phyloP scores from a whole-genome alignment of 176 grass and related monocot species.

The Musa beccarii region DNA sequence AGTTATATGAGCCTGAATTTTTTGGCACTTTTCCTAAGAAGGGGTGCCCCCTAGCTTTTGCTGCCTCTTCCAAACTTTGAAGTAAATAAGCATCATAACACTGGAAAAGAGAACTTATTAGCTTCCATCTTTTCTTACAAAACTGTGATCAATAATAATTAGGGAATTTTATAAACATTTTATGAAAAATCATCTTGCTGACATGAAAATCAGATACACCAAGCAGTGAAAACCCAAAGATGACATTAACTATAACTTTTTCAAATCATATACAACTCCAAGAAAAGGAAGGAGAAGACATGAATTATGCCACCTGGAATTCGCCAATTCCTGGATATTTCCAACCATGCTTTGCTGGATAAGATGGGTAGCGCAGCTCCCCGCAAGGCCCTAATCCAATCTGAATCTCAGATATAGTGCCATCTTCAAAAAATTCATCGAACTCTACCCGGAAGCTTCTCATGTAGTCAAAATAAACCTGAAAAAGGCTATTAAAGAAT shows the following conservation, averaged over 20 bases:
- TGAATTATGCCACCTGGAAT: constrained; percentile 57
- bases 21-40: constrained; percentile 59
- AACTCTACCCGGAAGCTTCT: constrained; percentile 86
- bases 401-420: constrained; percentile 71
- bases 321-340: constrained; percentile 87
- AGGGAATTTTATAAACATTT: not conserved
- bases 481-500: constrained; percentile 3
- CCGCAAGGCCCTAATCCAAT: constrained; percentile 87
- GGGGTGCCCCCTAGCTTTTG: constrained; percentile 53
- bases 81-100: constrained; percentile 74
- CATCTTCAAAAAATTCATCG: constrained; percentile 73
- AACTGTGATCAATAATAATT: not conserved
- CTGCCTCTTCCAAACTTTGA: constrained; percentile 61
- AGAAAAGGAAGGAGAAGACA: not conserved
- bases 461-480: constrained; percentile 99
- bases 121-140: not conserved
- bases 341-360: constrained; percentile 74
- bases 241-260: not conserved
- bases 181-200: not conserved
- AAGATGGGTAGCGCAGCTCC: constrained; percentile 83
- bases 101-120: constrained; percentile 36
- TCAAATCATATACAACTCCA: not conserved
- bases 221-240: not conserved
- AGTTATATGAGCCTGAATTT: constrained; percentile 70
- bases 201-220: not conserved